Evolutionary conservation across 1,139 yeast species (phyloP), one percentile per base, ranked within the genome.

Genomic region (Wickerhamiella pararugosa): DNA sequence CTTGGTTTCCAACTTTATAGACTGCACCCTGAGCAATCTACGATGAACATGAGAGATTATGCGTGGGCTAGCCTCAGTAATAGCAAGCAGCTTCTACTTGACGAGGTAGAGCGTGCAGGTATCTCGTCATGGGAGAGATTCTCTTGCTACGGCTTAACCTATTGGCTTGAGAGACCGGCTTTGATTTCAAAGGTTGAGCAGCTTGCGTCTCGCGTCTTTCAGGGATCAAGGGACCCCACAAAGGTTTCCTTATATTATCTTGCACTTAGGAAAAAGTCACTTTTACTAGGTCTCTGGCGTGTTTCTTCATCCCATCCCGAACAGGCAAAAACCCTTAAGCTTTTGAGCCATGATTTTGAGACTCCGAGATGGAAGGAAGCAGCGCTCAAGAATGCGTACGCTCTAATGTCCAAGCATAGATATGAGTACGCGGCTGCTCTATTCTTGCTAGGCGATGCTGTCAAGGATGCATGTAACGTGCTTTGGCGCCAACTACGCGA

Each of bases 381-480:
- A 0, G 96, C 98, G 0, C 62, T 75, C 54, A 90, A 90, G 55
- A 90, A 90, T 61, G 98, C 98, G 0, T 90, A 75, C 65, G 97
- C 86, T 0, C 63, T 90, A 36, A 60, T 90, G 48, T 86, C 97
- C 44, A 83, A 84, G 54, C 98, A 86, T 57, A 65, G 97, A 36
- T 83, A 71, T 54, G 62, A 73, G 55, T 93, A 87, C 59, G 93
- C 97, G 0, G 96, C 97, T 0, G 77, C 80, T 30, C 87, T 90
- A 57, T 90, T 90, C 60, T 61, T 90, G 32, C 66, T 90, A n/a
- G 95, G 81, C 0, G 90, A 71, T 43, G 67, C 84, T 1, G 62
- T 83, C 15, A 71, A 71, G 43, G 98, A 90, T 59, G 77, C 87
- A 44, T 79, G 82, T 35, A 75, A 71, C 55, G 87, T 84, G 0